phyloP scores from a whole-genome alignment of 352 stramenopile species.

The Phytophthora pistaciae region DNA sequence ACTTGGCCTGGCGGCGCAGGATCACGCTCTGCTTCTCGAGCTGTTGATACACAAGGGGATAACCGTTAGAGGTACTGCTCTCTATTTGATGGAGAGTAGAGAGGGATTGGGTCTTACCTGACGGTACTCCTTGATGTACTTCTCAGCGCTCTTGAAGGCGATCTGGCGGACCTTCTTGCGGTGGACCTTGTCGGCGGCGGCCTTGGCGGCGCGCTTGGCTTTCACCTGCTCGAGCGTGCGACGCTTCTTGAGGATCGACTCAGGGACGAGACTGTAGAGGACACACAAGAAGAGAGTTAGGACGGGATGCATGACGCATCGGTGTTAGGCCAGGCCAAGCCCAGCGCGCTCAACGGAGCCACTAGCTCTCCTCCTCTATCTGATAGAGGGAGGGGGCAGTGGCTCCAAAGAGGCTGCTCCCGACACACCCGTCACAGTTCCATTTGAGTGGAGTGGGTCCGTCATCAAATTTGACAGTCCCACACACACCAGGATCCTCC shows the following conservation, averaged over 20 bases:
- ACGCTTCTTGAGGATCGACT: conserved; percentile 94
- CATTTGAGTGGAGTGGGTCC: conserved; percentile 86
- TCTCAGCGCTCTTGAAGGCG: conserved; percentile 96
- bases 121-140: conserved; percentile 99
- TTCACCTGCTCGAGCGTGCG: conserved; percentile 90
- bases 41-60: conserved; percentile 25
- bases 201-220: conserved; percentile 85
- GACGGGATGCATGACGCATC: conserved; percentile 72
- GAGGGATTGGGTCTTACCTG: conserved; percentile 50
- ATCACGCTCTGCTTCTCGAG: conserved; percentile 94
- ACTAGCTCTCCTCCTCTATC: background rate
- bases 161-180: conserved; percentile 90
- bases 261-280: conserved; percentile 80
- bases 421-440: conserved; percentile 89
- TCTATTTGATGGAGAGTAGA: too few species aligned
- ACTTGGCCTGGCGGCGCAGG: conserved; percentile 97
- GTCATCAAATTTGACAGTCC: background rate
- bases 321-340: conserved; percentile 15
- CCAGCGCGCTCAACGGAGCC: background rate
- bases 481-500: conserved; percentile 90
- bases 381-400: conserved; percentile 1
- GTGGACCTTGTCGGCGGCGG: conserved; percentile 81
- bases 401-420: conserved; percentile 19
- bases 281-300: conserved; percentile 51
- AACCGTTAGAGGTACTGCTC: too few species aligned